Base-by-base conservation (phyloP, 2,329 filamentous ascomycete genomes). In the Trichoderma harzianum region DNA sequence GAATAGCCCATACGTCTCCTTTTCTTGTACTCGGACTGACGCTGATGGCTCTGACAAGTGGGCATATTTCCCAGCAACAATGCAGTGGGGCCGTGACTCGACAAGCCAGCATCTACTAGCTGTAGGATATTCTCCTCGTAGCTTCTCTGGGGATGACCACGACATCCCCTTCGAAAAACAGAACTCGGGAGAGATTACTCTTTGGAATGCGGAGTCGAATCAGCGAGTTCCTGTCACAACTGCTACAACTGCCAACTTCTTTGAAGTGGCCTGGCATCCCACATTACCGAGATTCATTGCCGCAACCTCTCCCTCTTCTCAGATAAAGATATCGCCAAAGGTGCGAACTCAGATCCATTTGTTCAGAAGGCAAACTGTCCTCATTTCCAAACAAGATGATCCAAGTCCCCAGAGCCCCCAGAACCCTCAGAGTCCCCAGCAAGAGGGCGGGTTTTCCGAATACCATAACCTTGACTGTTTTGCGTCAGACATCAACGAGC, bases 231-330 rank as follows among this genome's bases (percentile, higher is more conserved):
- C 81, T 5, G 83, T 91, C 4, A 79, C 83, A 24, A 85, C 86
- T 3, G 86, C 84, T 1, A 85, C 85, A 0, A 85, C 84, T 0
- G 85, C 88, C 60, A 91, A 91, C 71, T 87, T 91, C 2, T 91
- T 91, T 58, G 89, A 91, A 75, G 86, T 91, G 2, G 81, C 84
- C 0, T 91, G 89, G 89, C 89, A 91, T 75, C 89, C 89, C 0
- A 83, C 77, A 0, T 81, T 86, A 60, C 79, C 82, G 3, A 82
- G 83, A 26, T 91, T 91, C 74, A 80, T 88, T 6, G 88, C 84
- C 5, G 89, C 88, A 2, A 90, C 88, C 0, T 87, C 88, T 0
- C 87, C 87, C 0, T 82, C 87, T 0, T 82, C 80, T 10, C 84
- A n/a, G n/a, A n/a, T n/a, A n/a, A n/a, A n/a, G n/a, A n/a, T n/a